phyloP scores from a whole-genome alignment of 2,329 filamentous ascomycete genomes.

The Colletotrichum neosansevieriae region DNA sequence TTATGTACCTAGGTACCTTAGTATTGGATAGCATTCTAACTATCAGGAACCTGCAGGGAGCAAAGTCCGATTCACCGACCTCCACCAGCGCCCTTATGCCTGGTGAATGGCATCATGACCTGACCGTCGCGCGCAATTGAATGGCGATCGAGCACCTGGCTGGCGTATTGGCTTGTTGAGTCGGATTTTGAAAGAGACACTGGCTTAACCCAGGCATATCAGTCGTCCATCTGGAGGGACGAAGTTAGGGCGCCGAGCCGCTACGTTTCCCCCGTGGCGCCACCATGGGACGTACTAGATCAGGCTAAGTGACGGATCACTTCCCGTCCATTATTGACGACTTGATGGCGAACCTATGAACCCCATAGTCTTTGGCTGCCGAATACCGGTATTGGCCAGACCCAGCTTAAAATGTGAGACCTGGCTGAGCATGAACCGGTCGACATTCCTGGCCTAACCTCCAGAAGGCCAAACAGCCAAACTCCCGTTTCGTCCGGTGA shows the following conservation, averaged over 20 bases:
- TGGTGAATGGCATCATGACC: not conserved
- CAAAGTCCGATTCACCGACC: slow-evolving; percentile 5
- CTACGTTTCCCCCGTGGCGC: slow-evolving; percentile 5
- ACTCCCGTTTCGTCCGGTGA: slow-evolving; percentile 9
- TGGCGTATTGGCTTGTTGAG: not conserved
- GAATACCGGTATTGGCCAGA: slow-evolving; percentile 22
- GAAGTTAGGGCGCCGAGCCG: slow-evolving; percentile 3
- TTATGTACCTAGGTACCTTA: no score
- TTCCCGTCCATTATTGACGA: not conserved
- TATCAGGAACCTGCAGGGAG: slow-evolving; percentile 26
- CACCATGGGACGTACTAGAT: not conserved
- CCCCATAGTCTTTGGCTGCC: slow-evolving; percentile 31
- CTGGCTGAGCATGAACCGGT: slow-evolving; percentile 5
- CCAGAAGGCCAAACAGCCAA: slow-evolving; percentile 18
- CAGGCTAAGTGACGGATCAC: slow-evolving; percentile 15
- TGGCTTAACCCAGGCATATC: slow-evolving; percentile 13
- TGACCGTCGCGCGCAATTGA: not conserved
- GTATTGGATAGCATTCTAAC: slow-evolving; percentile 10
- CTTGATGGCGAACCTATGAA: slow-evolving; percentile 16
- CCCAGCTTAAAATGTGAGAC: slow-evolving; percentile 10
- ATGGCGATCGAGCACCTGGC: not conserved
- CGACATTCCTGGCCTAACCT: slow-evolving; percentile 21
- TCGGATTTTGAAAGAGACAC: not conserved
- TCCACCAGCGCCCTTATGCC: not conserved
- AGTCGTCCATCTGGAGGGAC: slow-evolving; percentile 3